These are phyloP conservation scores for Ceratobasidium sp. DNA, from an alignment of 1,284 basidiomycete genomes.

Conservation along the genomic window DNA sequence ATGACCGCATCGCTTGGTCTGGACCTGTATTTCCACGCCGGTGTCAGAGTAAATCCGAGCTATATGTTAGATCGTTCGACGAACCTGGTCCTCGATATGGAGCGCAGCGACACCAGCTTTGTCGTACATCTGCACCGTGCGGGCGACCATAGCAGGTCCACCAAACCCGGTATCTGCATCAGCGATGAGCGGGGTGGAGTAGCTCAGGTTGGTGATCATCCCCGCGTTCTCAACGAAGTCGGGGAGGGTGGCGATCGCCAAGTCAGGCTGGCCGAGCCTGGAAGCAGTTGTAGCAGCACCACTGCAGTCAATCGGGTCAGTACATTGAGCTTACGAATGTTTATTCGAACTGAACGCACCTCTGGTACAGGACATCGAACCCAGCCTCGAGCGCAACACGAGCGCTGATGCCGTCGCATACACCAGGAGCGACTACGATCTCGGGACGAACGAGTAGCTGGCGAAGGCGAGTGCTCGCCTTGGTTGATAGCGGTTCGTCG, in stretches of 20 bases:
- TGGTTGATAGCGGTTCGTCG: slow-evolving; percentile 66
- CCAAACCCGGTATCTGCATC: slow-evolving; percentile 89
- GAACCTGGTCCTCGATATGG: slow-evolving; percentile 87
- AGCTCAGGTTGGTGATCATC: slow-evolving; percentile 72
- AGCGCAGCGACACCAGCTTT: slow-evolving; percentile 79
- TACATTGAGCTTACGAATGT: too few species aligned
- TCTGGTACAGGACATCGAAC: slow-evolving; percentile 81
- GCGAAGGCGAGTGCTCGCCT: slow-evolving; percentile 78
- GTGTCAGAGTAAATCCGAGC: too few species aligned
- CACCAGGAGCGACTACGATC: slow-evolving; percentile 80
- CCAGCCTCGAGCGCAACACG: slow-evolving; percentile 82
- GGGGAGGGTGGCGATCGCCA: slow-evolving; percentile 82
- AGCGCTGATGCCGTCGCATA: slow-evolving; percentile 78
- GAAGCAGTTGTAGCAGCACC: slow-evolving; percentile 84
- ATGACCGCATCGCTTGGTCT: slow-evolving; percentile 87
- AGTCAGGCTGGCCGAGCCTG: slow-evolving; percentile 80
- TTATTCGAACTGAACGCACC: slow-evolving; percentile 52
- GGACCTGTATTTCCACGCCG: slow-evolving; percentile 78
- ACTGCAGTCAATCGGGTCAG: slow-evolving; percentile 53
- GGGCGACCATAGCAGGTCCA: slow-evolving; percentile 80
- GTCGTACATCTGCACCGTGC: slow-evolving; percentile 79
- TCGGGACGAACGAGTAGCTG: slow-evolving; percentile 82
- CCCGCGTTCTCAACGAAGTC: slow-evolving; percentile 75
- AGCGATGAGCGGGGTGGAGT: slow-evolving; percentile 68
- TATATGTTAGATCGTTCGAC: background rate